Evolutionary conservation across 768 basidiomycete species (phyloP).

Genomic region (Calocybe cyanea): DNA sequence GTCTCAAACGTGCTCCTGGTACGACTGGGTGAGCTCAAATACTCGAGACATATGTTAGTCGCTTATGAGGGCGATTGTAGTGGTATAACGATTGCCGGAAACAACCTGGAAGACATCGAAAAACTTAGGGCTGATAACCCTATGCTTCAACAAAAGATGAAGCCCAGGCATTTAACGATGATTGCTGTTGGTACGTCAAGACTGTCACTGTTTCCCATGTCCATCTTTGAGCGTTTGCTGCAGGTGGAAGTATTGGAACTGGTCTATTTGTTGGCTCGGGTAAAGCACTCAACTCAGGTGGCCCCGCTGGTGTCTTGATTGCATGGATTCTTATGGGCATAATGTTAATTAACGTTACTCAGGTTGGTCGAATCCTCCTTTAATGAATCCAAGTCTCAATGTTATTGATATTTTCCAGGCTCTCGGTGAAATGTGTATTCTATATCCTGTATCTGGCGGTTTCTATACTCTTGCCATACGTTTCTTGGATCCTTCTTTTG

Average conservation of each 20-base stretch:
- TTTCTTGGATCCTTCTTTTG: conserved; percentile 44
- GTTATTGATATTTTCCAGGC: conserved; percentile 24
- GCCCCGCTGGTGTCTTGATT: conserved; percentile 41
- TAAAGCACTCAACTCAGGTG: conserved; percentile 33
- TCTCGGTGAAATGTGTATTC: conserved; percentile 46
- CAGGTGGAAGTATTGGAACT: conserved; percentile 47
- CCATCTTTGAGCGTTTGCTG: neutral
- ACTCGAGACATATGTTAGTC: neutral
- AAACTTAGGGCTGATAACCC: conserved; percentile 35
- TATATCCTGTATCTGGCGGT: conserved; percentile 46
- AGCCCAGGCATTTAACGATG: conserved; percentile 43
- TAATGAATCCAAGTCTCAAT: neutral
- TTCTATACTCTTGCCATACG: conserved; percentile 45
- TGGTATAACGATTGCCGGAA: conserved; percentile 34
- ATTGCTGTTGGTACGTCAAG: conserved; percentile 41
- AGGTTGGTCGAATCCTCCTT: conserved; percentile 21
- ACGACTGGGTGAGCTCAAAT: conserved; percentile 36
- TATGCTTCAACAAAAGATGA: conserved; percentile 47
- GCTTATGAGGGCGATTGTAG: conserved; percentile 15
- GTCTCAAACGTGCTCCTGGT: conserved; percentile 45
- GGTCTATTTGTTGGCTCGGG: conserved; percentile 48
- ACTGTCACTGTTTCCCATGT: neutral
- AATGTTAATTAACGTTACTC: conserved; percentile 47
- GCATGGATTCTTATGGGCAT: conserved; percentile 42
- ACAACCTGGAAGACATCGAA: conserved; percentile 32